phyloP scores from a whole-genome alignment of 257 asterid genomes.

The Penstemon eatonii region DNA sequence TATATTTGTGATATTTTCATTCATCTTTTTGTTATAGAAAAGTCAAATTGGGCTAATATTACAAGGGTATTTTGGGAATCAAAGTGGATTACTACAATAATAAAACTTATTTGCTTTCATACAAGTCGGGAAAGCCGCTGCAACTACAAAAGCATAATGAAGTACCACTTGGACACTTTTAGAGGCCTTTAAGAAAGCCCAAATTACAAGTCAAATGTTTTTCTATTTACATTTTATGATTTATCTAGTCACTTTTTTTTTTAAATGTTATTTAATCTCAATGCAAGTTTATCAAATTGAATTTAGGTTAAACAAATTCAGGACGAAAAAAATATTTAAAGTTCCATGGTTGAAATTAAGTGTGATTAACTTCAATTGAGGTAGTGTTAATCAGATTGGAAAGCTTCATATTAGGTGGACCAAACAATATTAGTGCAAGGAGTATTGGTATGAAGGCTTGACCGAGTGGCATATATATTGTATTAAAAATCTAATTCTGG shows the following conservation, averaged over 20 bases:
- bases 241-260: too few relatives aligned
- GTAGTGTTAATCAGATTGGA: constrained; percentile 19
- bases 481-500: too few relatives aligned
- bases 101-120: constrained; percentile 33
- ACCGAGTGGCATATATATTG: not conserved
- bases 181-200: too few relatives aligned
- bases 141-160: constrained; percentile 9
- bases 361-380: constrained; percentile 23
- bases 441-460: constrained; percentile 32
- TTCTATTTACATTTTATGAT: too few relatives aligned
- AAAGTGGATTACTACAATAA: constrained; percentile 32
- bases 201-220: too few relatives aligned
- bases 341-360: constrained; percentile 17
- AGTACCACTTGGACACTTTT: too few relatives aligned
- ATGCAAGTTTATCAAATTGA: not conserved
- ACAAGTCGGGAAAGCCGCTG: constrained; percentile 41
- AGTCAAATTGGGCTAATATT: constrained; percentile 14
- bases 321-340: not conserved
- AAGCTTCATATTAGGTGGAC: constrained; percentile 1
- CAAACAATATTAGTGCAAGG: too few relatives aligned
- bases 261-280: not conserved
- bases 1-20: too few relatives aligned
- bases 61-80: constrained; percentile 25
- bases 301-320: too few relatives aligned
- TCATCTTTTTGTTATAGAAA: not conserved